Percentiles rank a stretch among this genome's conserved stretches.
Conservation (phyloP, 2,329 filamentous ascomycete genomes). For the Penicillium sp. region DNA sequence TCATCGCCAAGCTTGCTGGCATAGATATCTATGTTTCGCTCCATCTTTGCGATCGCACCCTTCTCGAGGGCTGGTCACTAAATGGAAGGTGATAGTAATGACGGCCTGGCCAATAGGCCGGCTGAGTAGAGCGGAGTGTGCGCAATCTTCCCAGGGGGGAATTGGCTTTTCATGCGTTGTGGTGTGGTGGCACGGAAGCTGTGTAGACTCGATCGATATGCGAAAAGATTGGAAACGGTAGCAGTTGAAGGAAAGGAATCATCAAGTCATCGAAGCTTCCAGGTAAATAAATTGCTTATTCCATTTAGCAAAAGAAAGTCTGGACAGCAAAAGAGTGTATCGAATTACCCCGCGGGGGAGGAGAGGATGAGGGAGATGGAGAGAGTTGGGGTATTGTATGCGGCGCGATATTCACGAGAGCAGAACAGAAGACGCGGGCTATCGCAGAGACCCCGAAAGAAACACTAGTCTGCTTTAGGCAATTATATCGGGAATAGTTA, state of each 20-base stretch:
- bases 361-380: conserved; percentile 18
- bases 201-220: conserved; percentile 24
- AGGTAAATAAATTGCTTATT: conserved; percentile 9
- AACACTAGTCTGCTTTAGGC: conserved; percentile 35
- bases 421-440: conserved; percentile 37
- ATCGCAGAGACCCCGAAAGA: conserved; percentile 42
- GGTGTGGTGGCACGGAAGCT: conserved; percentile 24
- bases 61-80: conserved; percentile 23
- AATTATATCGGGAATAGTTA: conserved; percentile 28
- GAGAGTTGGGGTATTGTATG: conserved; percentile 31
- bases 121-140: conserved; percentile 31
- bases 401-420: conserved; percentile 29
- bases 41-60: conserved; percentile 36
- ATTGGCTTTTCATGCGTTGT: conserved; percentile 33
- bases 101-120: conserved; percentile 43
- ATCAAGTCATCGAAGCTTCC: conserved; percentile 35
- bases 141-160: conserved; percentile 22
- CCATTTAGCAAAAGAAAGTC: conserved; percentile 14
- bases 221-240: conserved; percentile 28
- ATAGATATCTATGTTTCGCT: conserved; percentile 51
- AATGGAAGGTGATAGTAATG: conserved; percentile 23
- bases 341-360: conserved; percentile 16
- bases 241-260: conserved; percentile 21
- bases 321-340: conserved; percentile 17
- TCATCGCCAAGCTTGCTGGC: conserved; percentile 50